Conservation (phyloP, 2,329 filamentous ascomycete genomes). For the Dothistroma pini region DNA sequence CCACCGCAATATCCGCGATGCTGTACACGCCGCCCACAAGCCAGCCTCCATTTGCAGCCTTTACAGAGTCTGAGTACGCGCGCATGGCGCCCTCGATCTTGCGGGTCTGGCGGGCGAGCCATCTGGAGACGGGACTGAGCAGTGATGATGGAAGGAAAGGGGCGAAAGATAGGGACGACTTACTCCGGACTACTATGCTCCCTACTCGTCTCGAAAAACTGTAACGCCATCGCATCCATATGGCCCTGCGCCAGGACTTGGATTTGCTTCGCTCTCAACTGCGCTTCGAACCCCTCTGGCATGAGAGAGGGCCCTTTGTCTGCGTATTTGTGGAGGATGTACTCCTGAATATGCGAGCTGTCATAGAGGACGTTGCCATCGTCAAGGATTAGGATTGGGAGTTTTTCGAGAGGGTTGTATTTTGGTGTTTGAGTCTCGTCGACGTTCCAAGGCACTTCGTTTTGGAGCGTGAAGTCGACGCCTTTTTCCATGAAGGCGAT, state of each 20-base stretch:
- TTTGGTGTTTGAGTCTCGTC: slow-evolving; percentile 34
- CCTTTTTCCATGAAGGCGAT: slow-evolving; percentile 37
- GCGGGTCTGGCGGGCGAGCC: slow-evolving; percentile 11
- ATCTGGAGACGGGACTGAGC: background rate
- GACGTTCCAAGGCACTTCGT: slow-evolving; percentile 40
- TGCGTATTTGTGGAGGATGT: too few species aligned
- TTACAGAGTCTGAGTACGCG: slow-evolving; percentile 13
- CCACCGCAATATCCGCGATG: background rate
- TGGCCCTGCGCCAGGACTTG: background rate
- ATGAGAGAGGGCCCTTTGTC: background rate
- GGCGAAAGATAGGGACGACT: background rate
- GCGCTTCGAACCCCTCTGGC: background rate
- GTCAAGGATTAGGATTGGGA: too few species aligned
- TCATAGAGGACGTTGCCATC: too few species aligned
- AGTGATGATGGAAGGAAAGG: too few species aligned
- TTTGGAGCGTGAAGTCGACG: slow-evolving; percentile 38
- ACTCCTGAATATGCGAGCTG: too few species aligned
- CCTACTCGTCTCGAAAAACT: background rate
- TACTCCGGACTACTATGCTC: background rate
- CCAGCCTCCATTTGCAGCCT: background rate
- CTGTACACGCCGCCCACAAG: background rate
- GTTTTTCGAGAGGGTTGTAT: slow-evolving; percentile 33
- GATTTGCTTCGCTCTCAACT: background rate
- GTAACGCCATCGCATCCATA: slow-evolving; percentile 1
- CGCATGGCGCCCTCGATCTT: slow-evolving; percentile 18